A percentile compares a stretch with the other conserved stretches of the same genome.
Evolutionary conservation across 345 rosid species (phyloP).

Genomic region (Raphanus sativus): DNA sequence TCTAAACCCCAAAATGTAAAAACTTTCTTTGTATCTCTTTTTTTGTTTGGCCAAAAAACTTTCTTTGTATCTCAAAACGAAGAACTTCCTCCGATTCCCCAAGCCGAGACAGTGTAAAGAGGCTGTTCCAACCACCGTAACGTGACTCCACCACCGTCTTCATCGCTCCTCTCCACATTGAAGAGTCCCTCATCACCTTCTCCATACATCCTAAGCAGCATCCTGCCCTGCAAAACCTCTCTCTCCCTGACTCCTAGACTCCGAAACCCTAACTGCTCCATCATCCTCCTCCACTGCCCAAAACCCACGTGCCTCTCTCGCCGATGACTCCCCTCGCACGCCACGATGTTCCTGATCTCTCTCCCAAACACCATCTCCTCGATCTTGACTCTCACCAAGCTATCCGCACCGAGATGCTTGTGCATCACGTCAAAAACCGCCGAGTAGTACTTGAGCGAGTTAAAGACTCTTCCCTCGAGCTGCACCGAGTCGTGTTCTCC

Average conservation of each 20-base stretch:
- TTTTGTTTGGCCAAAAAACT: too few relatives aligned
- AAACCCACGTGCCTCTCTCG: slow-evolving; percentile 75
- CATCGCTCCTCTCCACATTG: slow-evolving; percentile 49
- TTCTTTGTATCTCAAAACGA: slow-evolving; percentile 30
- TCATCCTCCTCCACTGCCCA: slow-evolving; percentile 62
- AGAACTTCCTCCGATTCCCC: slow-evolving; percentile 71
- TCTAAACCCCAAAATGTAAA: slow-evolving; percentile 22
- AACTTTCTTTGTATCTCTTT: background rate
- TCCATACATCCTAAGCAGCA: slow-evolving; percentile 86
- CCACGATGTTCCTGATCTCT: slow-evolving; percentile 78
- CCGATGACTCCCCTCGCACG: slow-evolving; percentile 91
- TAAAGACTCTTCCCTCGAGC: slow-evolving; percentile 66
- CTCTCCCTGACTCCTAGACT: slow-evolving; percentile 60
- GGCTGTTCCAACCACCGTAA: slow-evolving; percentile 82
- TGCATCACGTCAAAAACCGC: slow-evolving; percentile 79
- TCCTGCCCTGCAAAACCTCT: slow-evolving; percentile 76
- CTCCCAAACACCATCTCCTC: slow-evolving; percentile 85
- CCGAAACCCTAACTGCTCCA: slow-evolving; percentile 84
- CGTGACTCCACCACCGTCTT: slow-evolving; percentile 50
- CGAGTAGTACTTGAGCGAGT: slow-evolving; percentile 72
- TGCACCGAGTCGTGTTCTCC: slow-evolving; percentile 52
- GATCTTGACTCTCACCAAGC: slow-evolving; percentile 62
- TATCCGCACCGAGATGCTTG: slow-evolving; percentile 58
- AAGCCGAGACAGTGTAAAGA: slow-evolving; percentile 83
- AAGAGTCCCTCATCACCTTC: slow-evolving; percentile 39